Percentiles rank a stretch among this genome's conserved stretches.
Conservation (phyloP, 2,329 filamentous ascomycete genomes). For the Fusarium veterinarium region DNA sequence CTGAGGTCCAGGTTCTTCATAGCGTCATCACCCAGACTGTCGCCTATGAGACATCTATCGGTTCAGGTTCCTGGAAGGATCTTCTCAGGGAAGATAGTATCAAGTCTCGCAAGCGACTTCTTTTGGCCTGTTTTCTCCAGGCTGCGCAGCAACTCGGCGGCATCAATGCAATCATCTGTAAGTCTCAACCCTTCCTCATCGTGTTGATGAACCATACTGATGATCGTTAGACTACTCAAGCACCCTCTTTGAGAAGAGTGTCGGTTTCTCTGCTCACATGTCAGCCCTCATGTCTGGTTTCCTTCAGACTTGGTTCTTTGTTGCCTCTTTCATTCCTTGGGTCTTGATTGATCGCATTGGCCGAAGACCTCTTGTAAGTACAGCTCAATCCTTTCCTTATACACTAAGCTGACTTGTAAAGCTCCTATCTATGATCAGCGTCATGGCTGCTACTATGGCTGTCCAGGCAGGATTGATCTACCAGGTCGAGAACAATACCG, state of each 20-base stretch:
- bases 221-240: slow-evolving; percentile 53
- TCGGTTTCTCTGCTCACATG: slow-evolving; percentile 56
- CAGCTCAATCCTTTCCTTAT: rapidly evolving
- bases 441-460: slow-evolving; percentile 56
- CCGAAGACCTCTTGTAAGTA: slow-evolving; percentile 26
- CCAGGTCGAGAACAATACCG: slow-evolving; percentile 51
- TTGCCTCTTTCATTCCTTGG: slow-evolving; percentile 54
- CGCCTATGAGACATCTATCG: slow-evolving; percentile 48
- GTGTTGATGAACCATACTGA: neutral
- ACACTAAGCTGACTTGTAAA: neutral
- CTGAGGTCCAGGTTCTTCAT: slow-evolving; percentile 43
- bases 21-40: slow-evolving; percentile 48
- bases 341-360: slow-evolving; percentile 35
- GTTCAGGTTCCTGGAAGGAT: slow-evolving; percentile 45
- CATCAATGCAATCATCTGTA: slow-evolving; percentile 61
- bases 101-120: slow-evolving; percentile 46
- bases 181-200: neutral
- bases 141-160: slow-evolving; percentile 59
- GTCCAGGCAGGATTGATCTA: slow-evolving; percentile 55
- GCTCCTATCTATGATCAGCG: slow-evolving; percentile 54
- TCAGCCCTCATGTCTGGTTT: slow-evolving; percentile 64
- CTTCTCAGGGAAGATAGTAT: slow-evolving; percentile 49
- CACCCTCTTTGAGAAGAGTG: slow-evolving; percentile 59
- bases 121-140: slow-evolving; percentile 49
- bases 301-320: slow-evolving; percentile 60